These are phyloP conservation scores for Glycine latifolia DNA, from an alignment of 306 rosid genomes.

Conservation along the genomic window DNA sequence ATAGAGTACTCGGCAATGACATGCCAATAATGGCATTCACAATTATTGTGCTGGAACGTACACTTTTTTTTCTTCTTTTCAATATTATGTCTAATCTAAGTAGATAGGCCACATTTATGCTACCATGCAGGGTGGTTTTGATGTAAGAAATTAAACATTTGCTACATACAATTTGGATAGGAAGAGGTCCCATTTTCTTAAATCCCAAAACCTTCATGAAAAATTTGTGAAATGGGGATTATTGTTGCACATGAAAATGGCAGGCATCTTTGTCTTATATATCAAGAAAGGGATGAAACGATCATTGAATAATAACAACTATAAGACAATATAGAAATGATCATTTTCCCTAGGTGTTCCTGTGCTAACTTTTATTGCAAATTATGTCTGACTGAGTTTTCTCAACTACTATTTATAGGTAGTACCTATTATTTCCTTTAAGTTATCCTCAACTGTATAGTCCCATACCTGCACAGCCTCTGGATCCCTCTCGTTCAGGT, in stretches of 20 bases:
- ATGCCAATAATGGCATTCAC: neutral
- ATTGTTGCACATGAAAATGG: conserved; percentile 10
- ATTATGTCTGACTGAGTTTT: conserved; percentile 10
- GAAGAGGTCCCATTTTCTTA: neutral
- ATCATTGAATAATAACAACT: neutral
- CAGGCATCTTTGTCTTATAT: conserved; percentile 15
- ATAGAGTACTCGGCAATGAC: conserved; percentile 12
- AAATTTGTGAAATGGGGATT: conserved; percentile 2
- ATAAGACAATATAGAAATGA: conserved; percentile 36
- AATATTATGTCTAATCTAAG: neutral
- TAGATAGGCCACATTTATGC: conserved; percentile 34
- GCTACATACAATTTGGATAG: neutral
- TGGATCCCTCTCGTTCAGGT: no score
- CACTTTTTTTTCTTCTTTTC: neutral
- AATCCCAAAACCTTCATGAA: neutral
- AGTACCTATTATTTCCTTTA: no score
- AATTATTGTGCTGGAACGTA: conserved; percentile 38
- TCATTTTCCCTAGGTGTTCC: conserved; percentile 4
- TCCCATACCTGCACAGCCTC: no score
- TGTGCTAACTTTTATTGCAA: conserved; percentile 1
- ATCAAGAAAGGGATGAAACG: neutral
- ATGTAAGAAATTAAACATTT: neutral
- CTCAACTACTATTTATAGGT: conserved; percentile 44
- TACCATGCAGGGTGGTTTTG: conserved; percentile 1
- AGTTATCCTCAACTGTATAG: no score